A percentile compares a stretch with the other conserved stretches of the same genome.
phyloP scores from a whole-genome alignment of 441 rosid genomes.

The Erodium moschatum region DNA sequence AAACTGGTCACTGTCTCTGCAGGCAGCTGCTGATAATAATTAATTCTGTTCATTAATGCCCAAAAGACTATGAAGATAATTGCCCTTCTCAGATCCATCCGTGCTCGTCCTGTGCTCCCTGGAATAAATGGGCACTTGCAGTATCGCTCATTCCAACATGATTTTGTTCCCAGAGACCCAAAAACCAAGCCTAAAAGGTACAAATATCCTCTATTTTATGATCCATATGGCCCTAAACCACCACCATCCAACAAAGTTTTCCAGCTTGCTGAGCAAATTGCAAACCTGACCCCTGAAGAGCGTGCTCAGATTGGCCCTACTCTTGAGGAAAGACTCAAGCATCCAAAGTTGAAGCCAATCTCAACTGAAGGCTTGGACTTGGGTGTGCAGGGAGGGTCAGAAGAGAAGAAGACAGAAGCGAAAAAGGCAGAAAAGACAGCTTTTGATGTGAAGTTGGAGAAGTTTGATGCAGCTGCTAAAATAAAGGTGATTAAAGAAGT shows the following conservation, averaged over 20 bases:
- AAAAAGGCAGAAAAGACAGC: too few relatives aligned
- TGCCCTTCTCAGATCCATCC: constrained; percentile 27
- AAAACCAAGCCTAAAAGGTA: constrained; percentile 42
- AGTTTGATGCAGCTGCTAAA: too few relatives aligned
- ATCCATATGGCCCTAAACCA: constrained; percentile 63
- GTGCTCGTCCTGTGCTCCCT: constrained; percentile 22
- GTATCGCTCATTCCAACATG: constrained; percentile 47
- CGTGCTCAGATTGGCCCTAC: constrained; percentile 24
- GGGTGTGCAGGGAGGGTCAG: too few relatives aligned
- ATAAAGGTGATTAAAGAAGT: too few relatives aligned
- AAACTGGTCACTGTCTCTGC: not conserved
- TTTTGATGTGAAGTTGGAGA: too few relatives aligned
- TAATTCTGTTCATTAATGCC: constrained; percentile 8
- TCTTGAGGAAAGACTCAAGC: not conserved
- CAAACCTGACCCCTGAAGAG: constrained; percentile 48
- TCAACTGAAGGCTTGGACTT: too few relatives aligned
- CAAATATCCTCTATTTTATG: constrained; percentile 49
- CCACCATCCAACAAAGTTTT: constrained; percentile 46
- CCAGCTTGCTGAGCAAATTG: constrained; percentile 61
- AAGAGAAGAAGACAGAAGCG: too few relatives aligned
- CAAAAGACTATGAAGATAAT: constrained; percentile 35
- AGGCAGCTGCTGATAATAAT: not conserved
- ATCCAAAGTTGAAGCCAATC: too few relatives aligned
- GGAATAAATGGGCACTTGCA: constrained; percentile 32
- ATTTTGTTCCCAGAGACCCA: constrained; percentile 50